These are phyloP conservation scores for Deuterostichococcus epilithicus DNA, from an alignment of 139 green algal genomes.

Conservation along the genomic window DNA sequence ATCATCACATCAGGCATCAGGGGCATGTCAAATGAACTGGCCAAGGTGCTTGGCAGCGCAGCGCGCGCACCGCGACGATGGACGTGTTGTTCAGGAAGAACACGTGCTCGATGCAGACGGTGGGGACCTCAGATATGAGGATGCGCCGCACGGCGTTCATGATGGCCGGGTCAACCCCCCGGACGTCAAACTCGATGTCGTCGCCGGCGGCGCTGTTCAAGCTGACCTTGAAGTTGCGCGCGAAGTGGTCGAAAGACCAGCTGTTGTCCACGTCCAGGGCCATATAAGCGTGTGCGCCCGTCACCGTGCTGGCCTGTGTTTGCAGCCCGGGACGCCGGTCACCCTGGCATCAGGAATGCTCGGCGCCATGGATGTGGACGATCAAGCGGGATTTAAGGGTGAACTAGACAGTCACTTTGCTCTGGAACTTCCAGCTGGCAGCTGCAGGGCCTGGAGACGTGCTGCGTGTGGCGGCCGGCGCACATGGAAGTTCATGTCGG, in stretches of 20 bases:
- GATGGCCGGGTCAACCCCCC: constrained; percentile 79
- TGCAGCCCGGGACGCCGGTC: neutral
- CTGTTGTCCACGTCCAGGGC: constrained; percentile 73
- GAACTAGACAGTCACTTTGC: neutral
- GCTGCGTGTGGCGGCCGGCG: constrained; percentile 7
- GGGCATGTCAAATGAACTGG: neutral
- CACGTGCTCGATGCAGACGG: constrained; percentile 96
- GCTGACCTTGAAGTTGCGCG: constrained; percentile 43
- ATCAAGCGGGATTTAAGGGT: neutral
- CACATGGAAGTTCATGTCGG: constrained; percentile 74
- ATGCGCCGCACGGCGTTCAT: constrained; percentile 93
- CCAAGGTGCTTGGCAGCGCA: no score
- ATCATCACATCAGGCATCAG: no score
- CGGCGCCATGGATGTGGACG: no score
- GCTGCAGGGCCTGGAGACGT: neutral
- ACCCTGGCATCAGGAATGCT: neutral
- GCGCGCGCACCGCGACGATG: constrained; percentile 69
- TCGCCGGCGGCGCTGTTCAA: constrained; percentile 43
- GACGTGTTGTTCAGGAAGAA: constrained; percentile 97
- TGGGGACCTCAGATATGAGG: constrained; percentile 93
- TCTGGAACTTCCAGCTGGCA: neutral
- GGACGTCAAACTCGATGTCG: constrained; percentile 89
- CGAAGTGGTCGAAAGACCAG: constrained; percentile 70
- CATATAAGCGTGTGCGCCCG: constrained; percentile 59
- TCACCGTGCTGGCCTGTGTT: constrained; percentile 62